Evolutionary conservation across 2,329 filamentous ascomycete species (phyloP), one percentile per base, ranked within the genome.

Genomic region (Gliomastix tumulicola): DNA sequence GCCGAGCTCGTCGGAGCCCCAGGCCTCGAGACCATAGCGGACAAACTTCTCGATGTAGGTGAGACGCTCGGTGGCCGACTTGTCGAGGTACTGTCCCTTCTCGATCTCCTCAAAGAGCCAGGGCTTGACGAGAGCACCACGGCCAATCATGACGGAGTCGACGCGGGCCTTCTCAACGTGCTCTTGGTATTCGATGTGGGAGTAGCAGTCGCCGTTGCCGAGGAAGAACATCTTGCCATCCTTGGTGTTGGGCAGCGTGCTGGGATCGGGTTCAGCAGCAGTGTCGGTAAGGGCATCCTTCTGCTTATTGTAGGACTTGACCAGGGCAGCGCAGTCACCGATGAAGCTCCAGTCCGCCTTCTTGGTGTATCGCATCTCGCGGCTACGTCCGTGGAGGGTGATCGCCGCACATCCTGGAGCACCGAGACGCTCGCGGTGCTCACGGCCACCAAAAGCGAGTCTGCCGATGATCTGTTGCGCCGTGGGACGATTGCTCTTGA

Each of bases 91-190:
- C 61, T 97, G 92, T 6, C 85, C 84, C 44, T 80, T 76, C 47
- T 86, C 78, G 38, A 98, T 97, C 62, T 98, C 92, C 60, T 98
- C 92, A 55, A 97, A 98, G 44, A 98, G 71, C 92, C 92, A 98
- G 1, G 92, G 92, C 65, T 98, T 98, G 64, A 97, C 87, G 40
- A 98, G 74, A 9, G 92, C 92, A 39, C 92, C 92, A 42, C 92
- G 85, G n/a, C 82, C 92, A 42, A 97, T 79, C 92, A 98, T 97
- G 55, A 95, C 85, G n/a, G 80, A 80, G 64, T 97, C 90, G 32
- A 97, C 88, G 32, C 78, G 76, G 23, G 86, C 75, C 41, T 90
- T 75, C 33, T 82, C 71, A 27, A 97, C 69, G 51, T 92, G 81
- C 39, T 80, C 67, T 44, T 79, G 79, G 65, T 97, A 97, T 56